These are phyloP conservation scores for Xylaria polymorpha DNA, from an alignment of 2,329 filamentous ascomycete species.

Conservation along the genomic window DNA sequence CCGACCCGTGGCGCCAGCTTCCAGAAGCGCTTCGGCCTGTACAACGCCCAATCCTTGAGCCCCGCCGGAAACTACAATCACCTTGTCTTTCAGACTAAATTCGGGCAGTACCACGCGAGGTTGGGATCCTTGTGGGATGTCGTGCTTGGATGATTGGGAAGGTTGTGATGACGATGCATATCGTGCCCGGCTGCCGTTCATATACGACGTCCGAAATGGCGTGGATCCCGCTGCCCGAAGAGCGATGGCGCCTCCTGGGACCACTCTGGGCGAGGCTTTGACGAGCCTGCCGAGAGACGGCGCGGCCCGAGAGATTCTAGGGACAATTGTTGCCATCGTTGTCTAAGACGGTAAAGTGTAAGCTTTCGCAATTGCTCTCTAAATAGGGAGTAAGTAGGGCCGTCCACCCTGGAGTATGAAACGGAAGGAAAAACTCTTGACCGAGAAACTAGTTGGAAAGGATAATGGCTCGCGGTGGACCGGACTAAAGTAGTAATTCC, in stretches of 20 bases:
- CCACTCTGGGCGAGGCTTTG: constrained; percentile 34
- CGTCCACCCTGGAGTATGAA: neutral
- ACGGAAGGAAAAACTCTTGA: neutral
- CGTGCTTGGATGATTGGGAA: constrained; percentile 6
- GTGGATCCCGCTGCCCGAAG: constrained; percentile 27
- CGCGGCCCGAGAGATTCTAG: constrained; percentile 39
- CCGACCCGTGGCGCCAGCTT: constrained; percentile 77
- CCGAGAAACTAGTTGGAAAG: neutral
- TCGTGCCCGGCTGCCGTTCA: constrained; percentile 23
- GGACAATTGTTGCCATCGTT: constrained; percentile 42
- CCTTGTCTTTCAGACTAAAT: constrained; percentile 79
- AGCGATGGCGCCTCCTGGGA: constrained; percentile 33
- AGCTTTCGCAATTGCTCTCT: constrained; percentile 6
- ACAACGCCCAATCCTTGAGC: constrained; percentile 82
- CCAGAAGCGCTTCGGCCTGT: constrained; percentile 81
- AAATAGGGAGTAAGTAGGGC: constrained; percentile 2
- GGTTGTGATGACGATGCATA: constrained; percentile 28
- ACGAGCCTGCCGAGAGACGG: constrained; percentile 40
- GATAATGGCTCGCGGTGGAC: neutral
- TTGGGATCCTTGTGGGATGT: constrained; percentile 5
- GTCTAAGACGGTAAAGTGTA: constrained; percentile 2
- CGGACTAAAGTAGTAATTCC: constrained; percentile 6
- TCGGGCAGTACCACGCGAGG: constrained; percentile 66
- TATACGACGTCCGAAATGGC: constrained; percentile 19
- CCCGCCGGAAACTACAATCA: constrained; percentile 80